A percentile compares a stretch with the other conserved stretches of the same genome.
Evolutionary conservation across 768 basidiomycete genomes (phyloP).

Genomic region (Russula ochroleuca): DNA sequence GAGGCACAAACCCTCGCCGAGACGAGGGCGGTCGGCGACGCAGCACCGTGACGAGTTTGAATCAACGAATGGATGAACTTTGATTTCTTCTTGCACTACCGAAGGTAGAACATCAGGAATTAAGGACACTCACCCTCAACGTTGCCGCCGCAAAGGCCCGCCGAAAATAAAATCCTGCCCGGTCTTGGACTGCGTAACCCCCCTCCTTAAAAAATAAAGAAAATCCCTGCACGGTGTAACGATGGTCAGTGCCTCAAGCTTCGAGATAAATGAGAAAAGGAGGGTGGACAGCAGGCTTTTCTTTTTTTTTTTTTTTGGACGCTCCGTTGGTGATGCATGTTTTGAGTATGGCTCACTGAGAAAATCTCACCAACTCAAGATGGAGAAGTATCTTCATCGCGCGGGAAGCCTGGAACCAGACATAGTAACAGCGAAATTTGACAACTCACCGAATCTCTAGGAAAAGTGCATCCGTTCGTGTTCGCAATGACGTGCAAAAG

Average conservation of each 20-base stretch:
- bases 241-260: not conserved
- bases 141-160: too few relatives aligned
- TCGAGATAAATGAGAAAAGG: not conserved
- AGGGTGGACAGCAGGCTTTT: not conserved
- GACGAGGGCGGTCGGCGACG: slow-evolving; percentile 16
- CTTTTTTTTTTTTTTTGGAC: not conserved
- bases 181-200: not conserved
- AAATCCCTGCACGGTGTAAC: not conserved
- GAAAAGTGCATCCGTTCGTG: not conserved
- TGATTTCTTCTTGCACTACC: slow-evolving; percentile 22
- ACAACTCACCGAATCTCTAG: slow-evolving; percentile 18
- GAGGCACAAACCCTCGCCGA: slow-evolving; percentile 12
- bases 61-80: slow-evolving; percentile 32
- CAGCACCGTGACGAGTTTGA: slow-evolving; percentile 14
- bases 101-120: not conserved
- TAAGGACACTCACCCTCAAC: slow-evolving; percentile 2
- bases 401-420: not conserved
- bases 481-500: too few relatives aligned
- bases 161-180: not conserved
- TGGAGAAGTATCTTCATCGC: slow-evolving; percentile 29
- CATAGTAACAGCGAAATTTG: not conserved
- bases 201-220: not conserved
- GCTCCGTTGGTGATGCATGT: slow-evolving; percentile 32
- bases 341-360: slow-evolving; percentile 28
- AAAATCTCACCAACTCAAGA: slow-evolving; percentile 28